Base-by-base conservation (phyloP, 75 land plant genomes). In the Chamaecyparis obtusa region DNA sequence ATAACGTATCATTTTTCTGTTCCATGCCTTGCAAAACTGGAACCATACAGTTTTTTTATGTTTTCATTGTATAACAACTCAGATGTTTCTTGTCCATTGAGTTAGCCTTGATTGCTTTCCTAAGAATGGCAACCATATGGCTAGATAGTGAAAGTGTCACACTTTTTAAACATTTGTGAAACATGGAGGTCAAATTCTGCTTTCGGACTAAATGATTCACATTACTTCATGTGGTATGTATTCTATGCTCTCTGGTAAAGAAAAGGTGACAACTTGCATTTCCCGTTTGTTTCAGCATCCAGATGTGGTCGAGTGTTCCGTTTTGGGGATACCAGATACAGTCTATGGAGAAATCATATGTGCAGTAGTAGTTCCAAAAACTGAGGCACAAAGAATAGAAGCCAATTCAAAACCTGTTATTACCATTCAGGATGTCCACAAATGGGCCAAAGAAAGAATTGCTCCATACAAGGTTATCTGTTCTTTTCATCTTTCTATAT, bases 391-490 rank as follows among this genome's bases (percentile, higher is more conserved):
- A 83, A 93, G 35, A 82, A 85, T 86, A 55, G 88, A 85, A 43
- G 89, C 88, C 86, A 92, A 91, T 77, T 84, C 87, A 17, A 92
- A 90, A 39, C 94, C 96, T 83, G 91, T 89, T 43, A 85, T 97
- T 51, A 94, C 90, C 86, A 87, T 98, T 89, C 87, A 92, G 75
- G 93, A 93, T 86, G 92, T 98, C 9, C 90, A 89, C 30, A 32
- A 64, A 5, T 98, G 99, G 99, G 94, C 97, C 48, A 93, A 93
- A 84, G 96, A 97, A 74, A 93, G 93, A 87, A 92, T 98, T 89
- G 99, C 99, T 84, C 99, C 99, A 10, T 98, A 98, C 90, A 98
- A 98, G 96, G 99, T 98, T 54, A n/a, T 46, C 21, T 44, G 13
- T 44, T 44, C 54, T 81, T 10, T 46, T n/a, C 54, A 27, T 81